These are phyloP conservation scores for Aureobasidium leucospermi DNA, from an alignment of 2,329 filamentous ascomycete genomes.

Conservation along the genomic window DNA sequence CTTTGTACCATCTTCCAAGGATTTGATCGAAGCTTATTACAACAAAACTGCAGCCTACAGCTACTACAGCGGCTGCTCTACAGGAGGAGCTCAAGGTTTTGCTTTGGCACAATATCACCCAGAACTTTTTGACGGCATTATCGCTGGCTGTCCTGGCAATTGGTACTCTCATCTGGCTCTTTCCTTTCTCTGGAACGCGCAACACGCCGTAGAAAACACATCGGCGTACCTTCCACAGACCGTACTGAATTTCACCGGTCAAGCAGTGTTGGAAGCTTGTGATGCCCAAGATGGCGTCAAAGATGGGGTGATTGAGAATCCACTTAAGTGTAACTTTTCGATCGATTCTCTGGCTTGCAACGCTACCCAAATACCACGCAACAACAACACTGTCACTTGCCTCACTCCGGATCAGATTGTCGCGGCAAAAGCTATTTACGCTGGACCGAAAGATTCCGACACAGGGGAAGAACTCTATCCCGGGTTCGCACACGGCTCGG, in stretches of 20 bases:
- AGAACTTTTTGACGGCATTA: slow-evolving; percentile 37
- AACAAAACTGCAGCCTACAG: slow-evolving; percentile 24
- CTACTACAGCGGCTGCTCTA: slow-evolving; percentile 37
- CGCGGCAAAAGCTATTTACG: slow-evolving; percentile 28
- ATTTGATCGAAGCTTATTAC: slow-evolving; percentile 30
- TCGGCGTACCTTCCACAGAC: slow-evolving; percentile 23
- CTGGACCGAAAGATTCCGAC: slow-evolving; percentile 23
- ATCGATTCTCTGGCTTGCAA: slow-evolving; percentile 27
- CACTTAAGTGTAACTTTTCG: slow-evolving; percentile 35
- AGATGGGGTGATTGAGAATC: slow-evolving; percentile 43
- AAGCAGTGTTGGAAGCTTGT: slow-evolving; percentile 34
- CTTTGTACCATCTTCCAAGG: slow-evolving; percentile 26
- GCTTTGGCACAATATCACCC: slow-evolving; percentile 36
- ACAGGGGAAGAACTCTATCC: slow-evolving; percentile 30
- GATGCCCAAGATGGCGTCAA: slow-evolving; percentile 42
- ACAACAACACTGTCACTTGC: slow-evolving; percentile 19
- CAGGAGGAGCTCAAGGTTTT: slow-evolving; percentile 36
- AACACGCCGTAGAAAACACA: slow-evolving; percentile 16
- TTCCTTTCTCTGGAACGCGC: slow-evolving; percentile 25
- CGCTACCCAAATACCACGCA: slow-evolving; percentile 10
- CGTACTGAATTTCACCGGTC: slow-evolving; percentile 27
- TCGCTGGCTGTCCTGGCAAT: slow-evolving; percentile 34
- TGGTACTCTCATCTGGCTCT: slow-evolving; percentile 30
- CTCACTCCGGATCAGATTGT: slow-evolving; percentile 27
- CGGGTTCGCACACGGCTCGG: slow-evolving; percentile 34